Evolutionary conservation across 805 yeast species (phyloP), one percentile per base, ranked within the genome.

Genomic region (Yamadazyma olivae): DNA sequence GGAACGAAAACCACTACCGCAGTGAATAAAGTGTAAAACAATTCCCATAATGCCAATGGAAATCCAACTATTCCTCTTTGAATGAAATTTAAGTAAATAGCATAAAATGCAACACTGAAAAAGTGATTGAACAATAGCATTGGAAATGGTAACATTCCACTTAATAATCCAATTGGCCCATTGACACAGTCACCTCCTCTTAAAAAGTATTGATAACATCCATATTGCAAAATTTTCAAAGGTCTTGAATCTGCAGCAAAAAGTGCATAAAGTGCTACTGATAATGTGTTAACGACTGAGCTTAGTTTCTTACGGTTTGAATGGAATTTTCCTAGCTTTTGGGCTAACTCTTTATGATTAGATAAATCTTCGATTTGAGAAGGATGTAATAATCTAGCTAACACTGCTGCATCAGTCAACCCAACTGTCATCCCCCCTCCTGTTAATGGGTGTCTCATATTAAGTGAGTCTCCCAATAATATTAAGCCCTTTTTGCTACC

Each of bases 401-500:
- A 69, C 22, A 84, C 56, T 0, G 74, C 83, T 3, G 87, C 85
- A 59, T 93, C 99, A 54, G 81, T 85, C 41, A 93, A 67, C 2
- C 96, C 97, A 28, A 93, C 99, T 17, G 98, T 89, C 99, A 93
- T 93, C 43, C 99, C 99, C 45, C 99, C 99, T 35, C 99, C 99
- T 1, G 98, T 93, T 43, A 93, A 74, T 18, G 99, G 99, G 58
- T 93, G 99, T 57, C 99, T 76, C 97, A 93, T 93, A 59, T 93
- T 93, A 49, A 90, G 71, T 2, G 99, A 86, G 58, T 93, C 99
- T 32, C 99, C 99, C 23, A 93, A 56, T 47, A 91, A 72, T 24
- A 93, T 69, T 31, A 88, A 65, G 9, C 99, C 99, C 8, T 79
- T 81, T 28, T 77, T 70, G 16, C 36, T 43, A 19, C 67, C 68